Percentiles rank a stretch among this genome's conserved stretches.
These are phyloP conservation scores for Pseudovirgaria hyperparasitica DNA, from an alignment of 2,329 filamentous ascomycete species.

Conservation along the genomic window DNA sequence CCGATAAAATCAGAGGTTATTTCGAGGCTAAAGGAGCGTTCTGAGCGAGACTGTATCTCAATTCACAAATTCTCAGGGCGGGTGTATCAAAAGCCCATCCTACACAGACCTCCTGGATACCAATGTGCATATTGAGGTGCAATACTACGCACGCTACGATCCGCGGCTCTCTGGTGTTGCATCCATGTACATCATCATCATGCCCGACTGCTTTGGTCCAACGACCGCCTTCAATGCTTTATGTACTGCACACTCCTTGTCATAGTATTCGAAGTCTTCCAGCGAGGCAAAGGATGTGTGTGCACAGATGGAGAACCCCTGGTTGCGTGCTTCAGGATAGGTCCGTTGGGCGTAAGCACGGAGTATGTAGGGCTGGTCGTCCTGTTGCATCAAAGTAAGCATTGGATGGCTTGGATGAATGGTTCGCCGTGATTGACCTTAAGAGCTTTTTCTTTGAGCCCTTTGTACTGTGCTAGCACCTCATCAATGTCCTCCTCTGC, in stretches of 20 bases:
- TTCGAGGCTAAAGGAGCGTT: conserved; percentile 49
- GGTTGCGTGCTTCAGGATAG: conserved; percentile 44
- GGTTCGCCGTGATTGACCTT: no score
- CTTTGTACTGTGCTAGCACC: conserved; percentile 3
- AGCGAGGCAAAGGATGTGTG: conserved; percentile 50
- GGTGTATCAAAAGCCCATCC: no score
- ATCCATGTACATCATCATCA: conserved; percentile 12
- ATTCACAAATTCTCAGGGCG: no score
- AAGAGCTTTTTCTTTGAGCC: conserved; percentile 2
- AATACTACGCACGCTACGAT: no score
- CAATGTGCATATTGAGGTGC: no score
- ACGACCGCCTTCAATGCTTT: conserved; percentile 30
- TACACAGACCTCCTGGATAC: no score
- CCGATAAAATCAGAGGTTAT: conserved; percentile 51
- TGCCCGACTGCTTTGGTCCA: conserved; percentile 15
- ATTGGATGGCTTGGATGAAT: no score
- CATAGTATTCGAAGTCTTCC: conserved; percentile 61
- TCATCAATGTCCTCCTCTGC: conserved; percentile 3
- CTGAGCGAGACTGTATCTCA: no score
- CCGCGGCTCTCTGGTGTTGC: no score
- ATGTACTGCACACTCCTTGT: conserved; percentile 45
- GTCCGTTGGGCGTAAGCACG: conserved; percentile 42
- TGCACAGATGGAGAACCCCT: conserved; percentile 53
- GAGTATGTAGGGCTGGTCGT: conserved; percentile 59
- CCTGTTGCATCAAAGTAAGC: conserved; percentile 35